phyloP scores from a whole-genome alignment of 2,329 filamentous ascomycete genomes.

The Fusarium tanahbumbuense region DNA sequence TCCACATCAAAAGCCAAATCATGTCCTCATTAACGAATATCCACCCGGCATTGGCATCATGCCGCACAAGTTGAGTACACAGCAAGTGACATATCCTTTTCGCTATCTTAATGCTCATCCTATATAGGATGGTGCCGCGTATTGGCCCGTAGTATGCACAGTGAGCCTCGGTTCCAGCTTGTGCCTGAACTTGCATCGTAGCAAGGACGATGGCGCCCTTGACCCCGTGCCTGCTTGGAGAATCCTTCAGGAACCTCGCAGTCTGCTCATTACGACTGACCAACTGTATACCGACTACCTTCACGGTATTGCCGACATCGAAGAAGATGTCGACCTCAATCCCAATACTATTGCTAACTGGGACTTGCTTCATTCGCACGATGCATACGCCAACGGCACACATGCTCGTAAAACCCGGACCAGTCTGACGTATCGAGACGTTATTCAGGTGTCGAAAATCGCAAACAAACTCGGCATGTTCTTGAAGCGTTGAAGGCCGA shows the following conservation, averaged over 20 bases:
- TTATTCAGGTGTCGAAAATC: slow-evolving; percentile 81
- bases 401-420: slow-evolving; percentile 71
- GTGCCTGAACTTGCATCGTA: slow-evolving; percentile 80
- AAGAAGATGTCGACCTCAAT: slow-evolving; percentile 74
- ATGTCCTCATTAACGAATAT: slow-evolving; percentile 95
- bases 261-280: slow-evolving; percentile 78
- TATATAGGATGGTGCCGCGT: slow-evolving; percentile 79
- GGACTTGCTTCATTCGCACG: slow-evolving; percentile 68
- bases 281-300: slow-evolving; percentile 76
- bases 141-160: slow-evolving; percentile 89
- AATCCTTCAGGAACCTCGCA: slow-evolving; percentile 86
- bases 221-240: slow-evolving; percentile 62
- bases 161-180: slow-evolving; percentile 84
- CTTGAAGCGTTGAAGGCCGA: slow-evolving; percentile 51
- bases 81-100: slow-evolving; percentile 25
- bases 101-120: slow-evolving; percentile 50
- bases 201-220: slow-evolving; percentile 69
- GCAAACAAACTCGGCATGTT: slow-evolving; percentile 73
- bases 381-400: slow-evolving; percentile 61
- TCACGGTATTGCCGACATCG: slow-evolving; percentile 77
- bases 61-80: slow-evolving; percentile 77
- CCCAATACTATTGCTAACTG: slow-evolving; percentile 76
- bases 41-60: slow-evolving; percentile 91
- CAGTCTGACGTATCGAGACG: slow-evolving; percentile 87
- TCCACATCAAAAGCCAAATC: slow-evolving; percentile 83